Conservation (phyloP, 2,329 filamentous ascomycete genomes). For the Fusarium austroafricanum region DNA sequence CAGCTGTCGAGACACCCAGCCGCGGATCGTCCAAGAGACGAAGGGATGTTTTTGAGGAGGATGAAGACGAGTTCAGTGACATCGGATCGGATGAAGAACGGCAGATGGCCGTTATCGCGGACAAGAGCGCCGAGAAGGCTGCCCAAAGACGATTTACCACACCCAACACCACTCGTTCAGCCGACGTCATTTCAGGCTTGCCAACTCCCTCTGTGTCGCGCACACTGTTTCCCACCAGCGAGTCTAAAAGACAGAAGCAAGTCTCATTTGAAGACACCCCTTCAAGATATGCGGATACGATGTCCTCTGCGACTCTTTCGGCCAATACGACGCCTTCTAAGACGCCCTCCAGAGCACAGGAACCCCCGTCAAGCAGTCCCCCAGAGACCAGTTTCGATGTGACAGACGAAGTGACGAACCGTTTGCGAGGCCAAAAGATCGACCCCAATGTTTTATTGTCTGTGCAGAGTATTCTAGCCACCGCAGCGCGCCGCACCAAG, state of each 20-base stretch:
- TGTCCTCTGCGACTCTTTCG: slow-evolving; percentile 25
- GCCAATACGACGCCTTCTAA: slow-evolving; percentile 31
- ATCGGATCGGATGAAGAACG: slow-evolving; percentile 55
- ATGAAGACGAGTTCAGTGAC: slow-evolving; percentile 50
- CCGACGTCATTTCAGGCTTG: slow-evolving; percentile 43
- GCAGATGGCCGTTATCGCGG: slow-evolving; percentile 52
- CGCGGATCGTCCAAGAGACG: slow-evolving; percentile 47
- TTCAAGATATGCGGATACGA: background rate
- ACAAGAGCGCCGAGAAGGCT: slow-evolving; percentile 50
- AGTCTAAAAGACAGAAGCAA: slow-evolving; percentile 49
- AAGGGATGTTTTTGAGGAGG: slow-evolving; percentile 44
- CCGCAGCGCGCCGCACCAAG: slow-evolving; percentile 67
- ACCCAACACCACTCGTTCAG: slow-evolving; percentile 40
- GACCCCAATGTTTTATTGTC: slow-evolving; percentile 51
- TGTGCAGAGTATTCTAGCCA: slow-evolving; percentile 61
- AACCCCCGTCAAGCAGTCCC: slow-evolving; percentile 29
- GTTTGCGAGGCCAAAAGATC: slow-evolving; percentile 60
- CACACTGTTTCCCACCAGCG: slow-evolving; percentile 50
- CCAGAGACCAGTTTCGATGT: slow-evolving; percentile 49
- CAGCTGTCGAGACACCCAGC: slow-evolving; percentile 32
- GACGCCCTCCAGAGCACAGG: slow-evolving; percentile 1
- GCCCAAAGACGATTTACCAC: slow-evolving; percentile 41
- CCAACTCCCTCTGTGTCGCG: slow-evolving; percentile 53
- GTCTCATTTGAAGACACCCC: slow-evolving; percentile 48
- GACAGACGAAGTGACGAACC: slow-evolving; percentile 60